Evolutionary conservation across 2,329 filamentous ascomycete genomes (phyloP).

Genomic region (Lecanicillium sp.): DNA sequence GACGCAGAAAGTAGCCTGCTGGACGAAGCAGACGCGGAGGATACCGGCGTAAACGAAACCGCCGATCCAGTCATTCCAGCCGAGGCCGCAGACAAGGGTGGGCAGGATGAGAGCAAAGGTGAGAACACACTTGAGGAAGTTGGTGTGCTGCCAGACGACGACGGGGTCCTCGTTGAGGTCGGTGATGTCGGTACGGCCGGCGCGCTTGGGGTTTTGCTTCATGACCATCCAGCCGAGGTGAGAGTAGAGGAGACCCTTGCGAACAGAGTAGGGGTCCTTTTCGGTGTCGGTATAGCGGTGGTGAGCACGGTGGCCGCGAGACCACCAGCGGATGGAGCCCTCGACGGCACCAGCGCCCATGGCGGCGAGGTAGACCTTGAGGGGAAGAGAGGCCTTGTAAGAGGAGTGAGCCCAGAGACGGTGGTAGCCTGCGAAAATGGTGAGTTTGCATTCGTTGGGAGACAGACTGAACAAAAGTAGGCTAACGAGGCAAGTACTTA

Average conservation of each 20-base stretch:
- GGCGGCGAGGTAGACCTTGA: constrained; percentile 75
- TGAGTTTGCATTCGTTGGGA: constrained; percentile 1
- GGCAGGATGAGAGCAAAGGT: constrained; percentile 72
- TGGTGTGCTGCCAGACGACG: constrained; percentile 79
- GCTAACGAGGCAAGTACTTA: constrained; percentile 27
- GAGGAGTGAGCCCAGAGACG: constrained; percentile 81
- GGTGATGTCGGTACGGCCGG: constrained; percentile 80
- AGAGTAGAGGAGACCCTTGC: constrained; percentile 78
- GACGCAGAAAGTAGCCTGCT: constrained; percentile 89
- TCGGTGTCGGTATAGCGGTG: constrained; percentile 90
- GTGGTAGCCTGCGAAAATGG: constrained; percentile 36
- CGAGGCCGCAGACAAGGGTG: constrained; percentile 63
- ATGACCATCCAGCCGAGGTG: constrained; percentile 82
- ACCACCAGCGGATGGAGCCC: constrained; percentile 85
- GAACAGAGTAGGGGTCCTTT: constrained; percentile 85
- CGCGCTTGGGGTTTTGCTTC: constrained; percentile 87
- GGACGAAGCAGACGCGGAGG: constrained; percentile 79
- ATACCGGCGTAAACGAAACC: constrained; percentile 82
- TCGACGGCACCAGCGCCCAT: constrained; percentile 77
- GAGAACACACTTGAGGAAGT: constrained; percentile 75
- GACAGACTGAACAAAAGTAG: too few species aligned
- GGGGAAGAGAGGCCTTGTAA: constrained; percentile 67
- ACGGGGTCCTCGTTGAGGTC: constrained; percentile 81
- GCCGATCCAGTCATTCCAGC: constrained; percentile 74
- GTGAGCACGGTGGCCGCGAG: constrained; percentile 76